These are phyloP conservation scores for Mycena olivaceomarginata DNA, from an alignment of 768 basidiomycete species.

Conservation along the genomic window DNA sequence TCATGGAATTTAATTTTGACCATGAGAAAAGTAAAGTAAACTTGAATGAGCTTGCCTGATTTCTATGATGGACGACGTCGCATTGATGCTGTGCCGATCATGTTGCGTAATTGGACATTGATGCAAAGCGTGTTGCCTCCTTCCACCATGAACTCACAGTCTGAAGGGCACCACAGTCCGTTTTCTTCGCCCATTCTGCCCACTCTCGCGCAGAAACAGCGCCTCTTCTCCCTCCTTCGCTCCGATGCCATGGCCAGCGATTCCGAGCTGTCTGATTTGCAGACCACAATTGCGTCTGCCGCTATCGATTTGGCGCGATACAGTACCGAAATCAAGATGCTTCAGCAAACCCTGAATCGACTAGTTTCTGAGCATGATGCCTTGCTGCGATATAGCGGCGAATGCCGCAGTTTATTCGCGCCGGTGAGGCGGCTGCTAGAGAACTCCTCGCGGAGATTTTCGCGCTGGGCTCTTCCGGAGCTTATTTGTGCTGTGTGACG, in stretches of 20 bases:
- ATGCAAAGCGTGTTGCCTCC: too few species aligned
- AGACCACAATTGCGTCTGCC: background rate
- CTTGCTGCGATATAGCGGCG: background rate
- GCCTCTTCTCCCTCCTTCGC: background rate
- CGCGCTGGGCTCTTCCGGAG: background rate
- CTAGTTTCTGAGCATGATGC: background rate
- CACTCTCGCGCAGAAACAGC: background rate
- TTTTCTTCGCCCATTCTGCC: background rate
- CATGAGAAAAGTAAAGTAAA: too few species aligned
- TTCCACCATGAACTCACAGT: too few species aligned
- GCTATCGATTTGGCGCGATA: background rate
- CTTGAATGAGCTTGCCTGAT: too few species aligned
- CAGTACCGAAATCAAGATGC: background rate
- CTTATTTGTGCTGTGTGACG: background rate
- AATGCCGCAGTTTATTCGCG: background rate
- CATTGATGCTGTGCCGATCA: too few species aligned
- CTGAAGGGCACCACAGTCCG: background rate
- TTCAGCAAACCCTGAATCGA: background rate
- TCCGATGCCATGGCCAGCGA: background rate
- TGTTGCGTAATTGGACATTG: too few species aligned
- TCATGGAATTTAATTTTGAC: too few species aligned
- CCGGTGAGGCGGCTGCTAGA: conserved; percentile 2
- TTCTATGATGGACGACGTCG: too few species aligned
- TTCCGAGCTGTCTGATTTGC: background rate
- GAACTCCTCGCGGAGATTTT: conserved; percentile 6